Base-by-base conservation (phyloP, 2,329 filamentous ascomycete species). In the Aspergillus latus region DNA sequence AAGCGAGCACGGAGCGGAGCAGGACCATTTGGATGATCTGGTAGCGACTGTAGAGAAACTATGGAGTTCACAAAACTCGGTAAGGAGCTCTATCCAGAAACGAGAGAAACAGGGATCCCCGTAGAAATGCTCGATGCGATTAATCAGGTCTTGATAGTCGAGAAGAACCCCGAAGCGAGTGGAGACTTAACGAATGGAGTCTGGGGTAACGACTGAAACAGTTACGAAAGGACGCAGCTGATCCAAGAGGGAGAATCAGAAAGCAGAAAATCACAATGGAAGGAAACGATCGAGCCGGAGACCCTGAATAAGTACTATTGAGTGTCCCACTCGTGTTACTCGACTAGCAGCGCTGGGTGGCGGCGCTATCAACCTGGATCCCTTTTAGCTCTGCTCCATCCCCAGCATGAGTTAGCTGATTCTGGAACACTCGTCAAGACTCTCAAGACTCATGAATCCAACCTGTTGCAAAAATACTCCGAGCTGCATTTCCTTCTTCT, bases 1-100 rank as follows among this genome's bases (percentile, higher is more conserved):
- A 54, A 45, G 66, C 61, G 54, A 75, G 59, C 21, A 77, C 54
- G 36, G 63, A 67, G 53, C 59, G 68, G 53, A 61, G 62, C 16
- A 61, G 42, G 58, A 68, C 49, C 66, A 69, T 71, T 7, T 47
- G 64, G 57, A 44, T 42, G 59, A 56, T 50, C 26, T 32, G 13
- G 56, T 56, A 52, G 52, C 26, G 45, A 58, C 36, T 36, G 45
- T 26, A 26, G 21, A 39, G 46, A 36, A 39, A 44, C 32, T 42
- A 3, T 13, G 4, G 4, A 21, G 13, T 21, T 21, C 21, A 16
- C 5, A 1, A 21, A 9, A 16, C 5, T 13, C 5, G n/a, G 15
- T 39, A 39, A 13, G 16, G 15, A 16, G n/a, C 5, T 42, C 39
- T 42, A 16, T 36, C 21, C 21, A 49, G 39, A 11, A 40, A 8